Evolutionary conservation across 2,329 filamentous ascomycete genomes (phyloP).

Genomic region (Alternaria infectoria): DNA sequence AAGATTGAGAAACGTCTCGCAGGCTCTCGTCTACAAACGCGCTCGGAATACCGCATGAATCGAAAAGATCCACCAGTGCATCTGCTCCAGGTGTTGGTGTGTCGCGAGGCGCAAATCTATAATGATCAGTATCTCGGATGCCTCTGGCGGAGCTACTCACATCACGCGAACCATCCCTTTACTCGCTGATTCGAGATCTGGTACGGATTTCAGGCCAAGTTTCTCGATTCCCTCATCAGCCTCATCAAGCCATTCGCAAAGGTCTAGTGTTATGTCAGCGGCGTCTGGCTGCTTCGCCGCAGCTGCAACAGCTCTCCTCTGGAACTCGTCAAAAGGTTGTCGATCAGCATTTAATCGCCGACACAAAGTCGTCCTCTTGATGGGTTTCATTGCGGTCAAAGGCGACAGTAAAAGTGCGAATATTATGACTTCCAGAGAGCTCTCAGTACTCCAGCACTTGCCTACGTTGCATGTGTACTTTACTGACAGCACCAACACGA

Average conservation of each 20-base stretch:
- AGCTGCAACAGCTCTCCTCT: not conserved
- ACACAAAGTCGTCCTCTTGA: slow-evolving; percentile 12
- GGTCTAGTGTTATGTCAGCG: slow-evolving; percentile 8
- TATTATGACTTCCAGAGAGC: not conserved
- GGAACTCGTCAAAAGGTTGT: slow-evolving; percentile 19
- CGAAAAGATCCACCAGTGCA: slow-evolving; percentile 24
- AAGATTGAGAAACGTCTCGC: slow-evolving; percentile 36
- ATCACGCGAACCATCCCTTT: slow-evolving; percentile 23
- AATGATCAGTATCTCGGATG: slow-evolving; percentile 1
- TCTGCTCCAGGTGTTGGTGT: slow-evolving; percentile 13
- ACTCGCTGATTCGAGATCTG: slow-evolving; percentile 11
- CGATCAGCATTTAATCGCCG: slow-evolving; percentile 20
- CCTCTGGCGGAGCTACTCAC: slow-evolving; percentile 11
- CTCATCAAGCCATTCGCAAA: slow-evolving; percentile 29
- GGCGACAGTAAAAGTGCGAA: not conserved
- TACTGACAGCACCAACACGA: not conserved
- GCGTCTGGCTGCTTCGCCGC: not conserved
- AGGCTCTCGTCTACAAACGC: slow-evolving; percentile 34
- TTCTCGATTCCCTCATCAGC: slow-evolving; percentile 12
- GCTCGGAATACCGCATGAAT: slow-evolving; percentile 28
- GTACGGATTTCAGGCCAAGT: not conserved
- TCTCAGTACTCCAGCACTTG: not conserved
- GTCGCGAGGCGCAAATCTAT: slow-evolving; percentile 35
- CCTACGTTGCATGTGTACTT: not conserved
- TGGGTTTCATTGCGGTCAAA: not conserved